phyloP scores from a whole-genome alignment of 106 monocot genomes.

The Allium cepa region DNA sequence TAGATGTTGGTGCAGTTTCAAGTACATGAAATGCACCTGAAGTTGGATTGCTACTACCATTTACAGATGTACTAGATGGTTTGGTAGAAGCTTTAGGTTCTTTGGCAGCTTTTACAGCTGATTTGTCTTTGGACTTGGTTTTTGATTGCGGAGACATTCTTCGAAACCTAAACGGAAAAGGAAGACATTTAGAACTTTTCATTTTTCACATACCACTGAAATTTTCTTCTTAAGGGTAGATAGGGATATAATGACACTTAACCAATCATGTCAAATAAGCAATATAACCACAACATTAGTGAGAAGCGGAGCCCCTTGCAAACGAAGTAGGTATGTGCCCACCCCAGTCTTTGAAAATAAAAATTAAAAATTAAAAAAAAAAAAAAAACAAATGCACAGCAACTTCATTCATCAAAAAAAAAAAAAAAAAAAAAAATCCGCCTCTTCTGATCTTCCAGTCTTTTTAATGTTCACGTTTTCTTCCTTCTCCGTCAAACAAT shows the following conservation, averaged over 20 bases:
- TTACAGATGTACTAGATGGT: conserved; percentile 10
- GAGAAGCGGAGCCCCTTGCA: too few species aligned
- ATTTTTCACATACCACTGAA: neutral
- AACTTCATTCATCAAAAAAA: too few species aligned
- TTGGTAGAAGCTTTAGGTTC: conserved; percentile 36
- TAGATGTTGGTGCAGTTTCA: conserved; percentile 16
- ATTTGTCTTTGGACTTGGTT: conserved; percentile 74
- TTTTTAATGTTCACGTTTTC: too few species aligned
- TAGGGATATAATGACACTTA: too few species aligned
- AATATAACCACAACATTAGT: neutral
- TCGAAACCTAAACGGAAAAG: neutral
- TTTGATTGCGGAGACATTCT: conserved; percentile 73
- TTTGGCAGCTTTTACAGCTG: conserved; percentile 23
- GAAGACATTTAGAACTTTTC: neutral
- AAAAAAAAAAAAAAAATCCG: too few species aligned
- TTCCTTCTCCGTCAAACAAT: too few species aligned
- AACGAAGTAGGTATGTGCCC: too few species aligned
- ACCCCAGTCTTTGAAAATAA: too few species aligned
- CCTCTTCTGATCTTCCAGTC: too few species aligned
- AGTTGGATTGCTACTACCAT: conserved; percentile 34
- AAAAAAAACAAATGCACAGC: too few species aligned
- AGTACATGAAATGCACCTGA: conserved; percentile 48
- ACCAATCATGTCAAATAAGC: neutral
- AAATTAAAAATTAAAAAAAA: too few species aligned
- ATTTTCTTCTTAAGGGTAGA: neutral